Evolutionary conservation across 768 basidiomycete genomes (phyloP).

Genomic region (Leccinum subtestaceum): DNA sequence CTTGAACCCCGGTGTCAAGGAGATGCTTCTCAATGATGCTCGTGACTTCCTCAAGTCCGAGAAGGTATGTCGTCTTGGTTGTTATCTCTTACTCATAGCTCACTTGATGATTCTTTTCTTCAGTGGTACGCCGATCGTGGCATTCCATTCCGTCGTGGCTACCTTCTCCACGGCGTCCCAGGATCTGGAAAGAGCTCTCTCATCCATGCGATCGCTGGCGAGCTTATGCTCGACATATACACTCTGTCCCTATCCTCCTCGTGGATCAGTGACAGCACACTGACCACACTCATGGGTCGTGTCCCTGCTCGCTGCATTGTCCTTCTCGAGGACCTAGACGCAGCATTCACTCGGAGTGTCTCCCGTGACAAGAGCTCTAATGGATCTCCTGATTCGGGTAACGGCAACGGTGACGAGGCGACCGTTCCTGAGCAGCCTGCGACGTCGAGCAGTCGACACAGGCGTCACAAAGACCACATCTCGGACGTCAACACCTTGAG

Average conservation of each 20-base stretch:
- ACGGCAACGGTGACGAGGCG: conserved; percentile 34
- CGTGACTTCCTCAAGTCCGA: conserved; percentile 82
- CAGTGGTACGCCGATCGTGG: conserved; percentile 94
- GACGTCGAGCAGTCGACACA: conserved; percentile 39
- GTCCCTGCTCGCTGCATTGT: conserved; percentile 85
- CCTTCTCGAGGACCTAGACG: conserved; percentile 87
- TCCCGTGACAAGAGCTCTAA: conserved; percentile 57
- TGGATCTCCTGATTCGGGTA: conserved; percentile 40
- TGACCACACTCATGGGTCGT: conserved; percentile 82
- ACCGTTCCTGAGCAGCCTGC: conserved; percentile 29
- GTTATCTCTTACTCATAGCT: neutral
- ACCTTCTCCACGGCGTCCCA: conserved; percentile 79
- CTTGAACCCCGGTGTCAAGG: conserved; percentile 84
- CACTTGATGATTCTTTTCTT: conserved; percentile 2
- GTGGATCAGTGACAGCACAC: conserved; percentile 85
- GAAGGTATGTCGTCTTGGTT: conserved; percentile 46
- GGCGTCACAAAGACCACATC: conserved; percentile 52
- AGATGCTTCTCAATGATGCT: conserved; percentile 81
- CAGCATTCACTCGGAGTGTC: conserved; percentile 78
- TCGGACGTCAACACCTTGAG: conserved; percentile 81
- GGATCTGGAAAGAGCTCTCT: conserved; percentile 86
- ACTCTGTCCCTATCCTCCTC: conserved; percentile 83
- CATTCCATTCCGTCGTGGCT: conserved; percentile 88
- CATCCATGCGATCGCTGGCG: conserved; percentile 85
- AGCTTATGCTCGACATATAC: conserved; percentile 88